A percentile compares a stretch with the other conserved stretches of the same genome.
Conservation (phyloP, 805 yeast genomes). For the Nakazawaea molendinolei region DNA sequence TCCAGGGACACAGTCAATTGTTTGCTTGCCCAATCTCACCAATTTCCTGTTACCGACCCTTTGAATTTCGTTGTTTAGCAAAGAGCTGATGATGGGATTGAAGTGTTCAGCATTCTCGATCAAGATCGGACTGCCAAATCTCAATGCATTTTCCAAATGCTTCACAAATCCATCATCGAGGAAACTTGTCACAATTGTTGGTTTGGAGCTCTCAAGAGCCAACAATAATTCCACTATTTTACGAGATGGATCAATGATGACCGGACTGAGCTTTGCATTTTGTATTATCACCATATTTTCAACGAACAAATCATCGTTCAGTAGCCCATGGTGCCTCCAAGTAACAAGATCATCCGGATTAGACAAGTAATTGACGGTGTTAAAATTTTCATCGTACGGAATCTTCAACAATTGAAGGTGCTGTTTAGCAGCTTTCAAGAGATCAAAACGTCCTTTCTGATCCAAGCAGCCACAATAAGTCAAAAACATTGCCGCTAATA, state of each 20-base stretch:
- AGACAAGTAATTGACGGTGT: conserved; percentile 30
- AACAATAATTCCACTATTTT: conserved; percentile 34
- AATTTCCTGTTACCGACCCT: conserved; percentile 65
- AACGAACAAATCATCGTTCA: conserved; percentile 50
- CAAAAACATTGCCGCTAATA: conserved; percentile 55
- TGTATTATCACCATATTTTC: conserved; percentile 58
- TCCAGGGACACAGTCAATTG: conserved; percentile 59
- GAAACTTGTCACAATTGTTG: conserved; percentile 58
- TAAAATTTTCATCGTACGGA: conserved; percentile 28
- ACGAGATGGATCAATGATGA: conserved; percentile 70
- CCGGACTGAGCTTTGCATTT: conserved; percentile 35
- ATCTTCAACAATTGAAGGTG: conserved; percentile 32
- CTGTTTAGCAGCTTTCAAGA: conserved; percentile 29
- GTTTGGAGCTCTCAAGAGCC: conserved; percentile 24
- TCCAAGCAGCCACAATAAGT: conserved; percentile 57
- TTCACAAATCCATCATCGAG: conserved; percentile 58
- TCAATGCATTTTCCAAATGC: conserved; percentile 69
- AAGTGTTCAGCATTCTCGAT: conserved; percentile 75
- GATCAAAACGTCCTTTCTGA: conserved; percentile 34
- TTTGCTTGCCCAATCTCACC: conserved; percentile 53
- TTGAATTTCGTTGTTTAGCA: conserved; percentile 55
- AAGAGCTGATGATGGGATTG: conserved; percentile 65
- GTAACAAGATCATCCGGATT: conserved; percentile 31
- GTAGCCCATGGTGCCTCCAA: conserved; percentile 51
- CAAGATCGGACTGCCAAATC: conserved; percentile 75